Base-by-base conservation (phyloP, 768 basidiomycete species). In the Trichaptum fuscoviolaceum region DNA sequence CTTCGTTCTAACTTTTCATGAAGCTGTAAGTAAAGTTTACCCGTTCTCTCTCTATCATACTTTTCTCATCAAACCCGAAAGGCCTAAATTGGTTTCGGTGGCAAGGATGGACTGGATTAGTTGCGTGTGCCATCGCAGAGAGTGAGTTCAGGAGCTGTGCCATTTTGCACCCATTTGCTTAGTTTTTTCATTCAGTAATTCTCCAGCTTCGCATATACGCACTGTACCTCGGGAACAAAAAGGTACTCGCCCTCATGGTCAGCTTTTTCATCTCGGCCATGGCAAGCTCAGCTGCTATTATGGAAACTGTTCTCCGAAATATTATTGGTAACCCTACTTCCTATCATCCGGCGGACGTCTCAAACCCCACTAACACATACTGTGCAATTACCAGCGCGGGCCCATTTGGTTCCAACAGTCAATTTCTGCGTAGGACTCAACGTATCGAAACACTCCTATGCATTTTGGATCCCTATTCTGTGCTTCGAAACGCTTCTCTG, bases 131-230 rank as follows among this genome's bases (percentile, higher is more conserved):
- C 72, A 76, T 86, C 89, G 73, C 80, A 90, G 34, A 71, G 87
- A 79, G 89, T 87, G 35, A 62, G 68, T 27, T 20, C 57, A 64
- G 8, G 27, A 34, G 34, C 25, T 42, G 23, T n/a, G 62, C 42
- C 12, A 64, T 27, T 25, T 67, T 30, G 42, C 58, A 58, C 35
- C 18, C 17, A 7, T 63, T 66, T 23, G 24, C 65, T 17, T n/a
- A 59, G 25, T 52, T 59, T 52, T 59, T 57, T 20, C 35, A 30
- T 26, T 27, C 58, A 87, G 86, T 83, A 57, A 86, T 87, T 67
- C 77, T 87, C 18, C 86, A 86, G 75, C 82, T 86, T 75, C 83
- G 87, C 30, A 72, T 88, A n/a, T 87, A 86, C 73, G 87, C 86
- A 1, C 75, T 88, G 68, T 87, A 86, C 72, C 82, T 81, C 62